These are phyloP conservation scores for Globisporangium radiosum DNA, from an alignment of 352 stramenopile genomes.

Conservation along the genomic window DNA sequence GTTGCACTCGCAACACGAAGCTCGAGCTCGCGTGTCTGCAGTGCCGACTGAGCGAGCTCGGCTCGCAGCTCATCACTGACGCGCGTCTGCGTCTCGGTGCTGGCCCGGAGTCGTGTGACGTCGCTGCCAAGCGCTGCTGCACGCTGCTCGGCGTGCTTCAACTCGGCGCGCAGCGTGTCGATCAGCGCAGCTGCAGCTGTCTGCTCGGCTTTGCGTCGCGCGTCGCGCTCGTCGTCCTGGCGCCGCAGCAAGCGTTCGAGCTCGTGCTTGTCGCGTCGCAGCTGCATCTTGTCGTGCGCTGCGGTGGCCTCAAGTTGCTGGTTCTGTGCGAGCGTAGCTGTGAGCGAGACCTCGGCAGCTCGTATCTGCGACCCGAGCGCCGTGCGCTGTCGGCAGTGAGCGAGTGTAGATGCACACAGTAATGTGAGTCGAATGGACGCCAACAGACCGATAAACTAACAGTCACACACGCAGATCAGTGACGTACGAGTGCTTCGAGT, in stretches of 20 bases:
- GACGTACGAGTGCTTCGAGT: conserved; percentile 5
- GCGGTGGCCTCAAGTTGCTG: conserved; percentile 15
- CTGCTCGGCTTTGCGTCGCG: conserved; percentile 13
- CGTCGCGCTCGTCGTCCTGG: conserved; percentile 22
- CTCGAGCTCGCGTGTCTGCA: neutral
- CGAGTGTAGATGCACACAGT: neutral
- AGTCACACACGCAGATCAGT: no score
- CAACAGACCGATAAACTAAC: neutral
- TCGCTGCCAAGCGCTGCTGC: neutral
- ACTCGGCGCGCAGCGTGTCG: conserved; percentile 13
- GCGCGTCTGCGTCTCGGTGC: neutral
- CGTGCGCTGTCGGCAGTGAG: neutral
- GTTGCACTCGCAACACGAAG: neutral
- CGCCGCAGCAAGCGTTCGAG: conserved; percentile 21
- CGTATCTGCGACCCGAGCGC: conserved; percentile 1
- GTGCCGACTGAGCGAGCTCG: neutral
- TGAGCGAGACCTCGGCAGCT: conserved; percentile 4
- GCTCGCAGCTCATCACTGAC: neutral
- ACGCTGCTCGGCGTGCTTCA: conserved; percentile 5
- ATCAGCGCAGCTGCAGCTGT: conserved; percentile 15
- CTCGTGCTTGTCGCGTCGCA: conserved; percentile 26
- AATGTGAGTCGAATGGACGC: no score
- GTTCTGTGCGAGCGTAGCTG: conserved; percentile 9
- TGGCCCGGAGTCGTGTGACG: neutral
- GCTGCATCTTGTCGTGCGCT: conserved; percentile 22